phyloP scores from a whole-genome alignment of 371 early-diverging fungal species.

The Mortierella sp. region DNA sequence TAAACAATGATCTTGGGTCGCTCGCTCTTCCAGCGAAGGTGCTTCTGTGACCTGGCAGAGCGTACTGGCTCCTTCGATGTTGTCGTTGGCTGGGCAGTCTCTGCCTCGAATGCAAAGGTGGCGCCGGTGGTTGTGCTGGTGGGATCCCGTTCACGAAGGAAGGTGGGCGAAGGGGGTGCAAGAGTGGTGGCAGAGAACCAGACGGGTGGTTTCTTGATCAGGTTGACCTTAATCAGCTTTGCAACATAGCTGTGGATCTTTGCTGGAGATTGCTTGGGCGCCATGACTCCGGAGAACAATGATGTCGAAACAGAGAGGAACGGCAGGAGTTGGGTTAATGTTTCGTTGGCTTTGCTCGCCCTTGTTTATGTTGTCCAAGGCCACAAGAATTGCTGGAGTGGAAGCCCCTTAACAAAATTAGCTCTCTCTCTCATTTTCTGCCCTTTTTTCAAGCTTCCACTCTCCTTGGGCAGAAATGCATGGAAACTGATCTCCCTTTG shows the following conservation, averaged over 20 bases:
- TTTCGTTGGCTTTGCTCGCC: too few relatives aligned
- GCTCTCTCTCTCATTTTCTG: too few relatives aligned
- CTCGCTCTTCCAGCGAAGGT: conserved; percentile 62
- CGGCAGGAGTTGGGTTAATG: too few relatives aligned
- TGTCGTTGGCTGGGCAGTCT: conserved; percentile 6
- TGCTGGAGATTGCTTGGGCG: conserved; percentile 45
- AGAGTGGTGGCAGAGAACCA: conserved; percentile 46
- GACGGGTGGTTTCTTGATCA: conserved; percentile 41
- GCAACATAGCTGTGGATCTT: conserved; percentile 53
- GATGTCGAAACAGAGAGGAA: not conserved
- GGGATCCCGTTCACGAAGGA: conserved; percentile 48
- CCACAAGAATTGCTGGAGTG: too few relatives aligned
- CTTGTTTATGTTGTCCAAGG: too few relatives aligned
- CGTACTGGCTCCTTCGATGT: conserved; percentile 16
- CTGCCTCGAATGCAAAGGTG: conserved; percentile 24
- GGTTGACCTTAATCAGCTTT: conserved; percentile 47
- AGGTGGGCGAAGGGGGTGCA: conserved; percentile 50
- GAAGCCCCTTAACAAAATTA: too few relatives aligned
- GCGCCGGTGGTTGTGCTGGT: conserved; percentile 22
- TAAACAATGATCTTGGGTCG: conserved; percentile 79
- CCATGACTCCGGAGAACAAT: conserved; percentile 15
- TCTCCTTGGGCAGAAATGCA: too few relatives aligned
- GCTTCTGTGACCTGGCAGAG: conserved; percentile 59
- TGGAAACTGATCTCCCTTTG: too few relatives aligned
- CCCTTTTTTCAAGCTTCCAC: too few relatives aligned